These are phyloP conservation scores for Choanephora cucurbitarum DNA, from an alignment of 371 early-diverging fungal species.

Conservation along the genomic window DNA sequence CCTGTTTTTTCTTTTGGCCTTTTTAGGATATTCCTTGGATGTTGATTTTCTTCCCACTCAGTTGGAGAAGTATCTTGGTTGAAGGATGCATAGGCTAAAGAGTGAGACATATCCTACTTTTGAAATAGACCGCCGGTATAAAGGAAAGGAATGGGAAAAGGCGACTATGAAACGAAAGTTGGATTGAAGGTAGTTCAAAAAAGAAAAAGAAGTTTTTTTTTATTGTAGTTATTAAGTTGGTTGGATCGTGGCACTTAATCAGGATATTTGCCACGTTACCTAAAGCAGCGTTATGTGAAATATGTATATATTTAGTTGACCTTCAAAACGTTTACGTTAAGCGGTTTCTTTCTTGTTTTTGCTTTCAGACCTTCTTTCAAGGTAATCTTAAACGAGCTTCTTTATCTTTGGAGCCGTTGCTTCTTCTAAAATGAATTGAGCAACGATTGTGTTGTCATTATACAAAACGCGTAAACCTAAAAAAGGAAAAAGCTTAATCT, in stretches of 20 bases:
- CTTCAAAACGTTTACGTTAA: too few relatives aligned
- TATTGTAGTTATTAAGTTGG: not conserved
- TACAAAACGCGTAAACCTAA: too few relatives aligned
- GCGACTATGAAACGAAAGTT: slow-evolving; percentile 1
- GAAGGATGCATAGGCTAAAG: slow-evolving; percentile 5
- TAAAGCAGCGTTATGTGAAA: not conserved
- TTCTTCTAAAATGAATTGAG: too few relatives aligned
- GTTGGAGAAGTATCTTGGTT: slow-evolving; percentile 20
- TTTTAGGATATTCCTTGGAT: slow-evolving; percentile 5
- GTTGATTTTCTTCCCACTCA: slow-evolving; percentile 30
- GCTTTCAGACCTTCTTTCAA: too few relatives aligned
- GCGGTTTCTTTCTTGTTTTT: too few relatives aligned
- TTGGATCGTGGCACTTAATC: not conserved
- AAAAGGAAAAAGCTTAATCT: too few relatives aligned
- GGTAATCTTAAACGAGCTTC: too few relatives aligned
- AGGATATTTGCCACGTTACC: slow-evolving; percentile 8
- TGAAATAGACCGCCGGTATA: not conserved
- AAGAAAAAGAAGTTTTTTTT: not conserved
- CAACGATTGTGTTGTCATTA: too few relatives aligned
- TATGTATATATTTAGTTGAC: too few relatives aligned
- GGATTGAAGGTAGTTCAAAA: too few relatives aligned
- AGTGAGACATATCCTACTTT: slow-evolving; percentile 8
- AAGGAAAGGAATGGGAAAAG: slow-evolving; percentile 5
- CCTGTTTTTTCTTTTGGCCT: not conserved
- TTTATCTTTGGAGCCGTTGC: too few relatives aligned